Conservation (phyloP, 2,329 filamentous ascomycete genomes). For the Ceratocystis huliohia region DNA sequence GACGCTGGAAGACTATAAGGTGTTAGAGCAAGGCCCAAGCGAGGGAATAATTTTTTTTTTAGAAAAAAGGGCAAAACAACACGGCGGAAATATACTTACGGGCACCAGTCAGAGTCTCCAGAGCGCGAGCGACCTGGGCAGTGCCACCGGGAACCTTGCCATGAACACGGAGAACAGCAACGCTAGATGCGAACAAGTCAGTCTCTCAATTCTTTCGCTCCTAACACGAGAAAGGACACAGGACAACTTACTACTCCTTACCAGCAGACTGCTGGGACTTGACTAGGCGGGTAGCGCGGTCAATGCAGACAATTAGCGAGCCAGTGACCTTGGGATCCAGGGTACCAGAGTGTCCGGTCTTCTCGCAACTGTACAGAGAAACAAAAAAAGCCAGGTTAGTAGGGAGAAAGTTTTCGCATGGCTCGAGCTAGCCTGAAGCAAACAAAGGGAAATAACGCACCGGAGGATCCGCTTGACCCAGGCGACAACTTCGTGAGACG, state of each 20-base stretch:
- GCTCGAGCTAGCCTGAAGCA: not conserved
- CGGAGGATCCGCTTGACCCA: slow-evolving; percentile 97
- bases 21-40: not conserved
- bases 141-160: slow-evolving; percentile 90
- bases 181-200: slow-evolving; percentile 28
- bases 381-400: slow-evolving; percentile 4
- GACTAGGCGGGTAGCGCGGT: slow-evolving; percentile 91
- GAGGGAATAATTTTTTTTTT: no score
- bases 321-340: slow-evolving; percentile 97
- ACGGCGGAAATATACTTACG: slow-evolving; percentile 25
- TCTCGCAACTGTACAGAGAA: slow-evolving; percentile 43
- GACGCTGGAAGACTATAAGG: slow-evolving; percentile 48
- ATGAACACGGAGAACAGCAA: slow-evolving; percentile 87
- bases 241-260: slow-evolving; percentile 62
- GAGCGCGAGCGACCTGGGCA: slow-evolving; percentile 79
- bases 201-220: not conserved
- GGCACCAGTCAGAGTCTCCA: slow-evolving; percentile 91
- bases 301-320: slow-evolving; percentile 87
- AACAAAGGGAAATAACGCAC: slow-evolving; percentile 37
- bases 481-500: slow-evolving; percentile 95
- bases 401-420: not conserved
- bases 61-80: not conserved
- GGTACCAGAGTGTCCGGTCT: slow-evolving; percentile 96
- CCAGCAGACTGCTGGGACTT: slow-evolving; percentile 98
- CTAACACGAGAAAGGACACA: not conserved